Evolutionary conservation across 768 basidiomycete genomes (phyloP), one percentile per base, ranked within the genome.

Genomic region (Tricholomella constricta): DNA sequence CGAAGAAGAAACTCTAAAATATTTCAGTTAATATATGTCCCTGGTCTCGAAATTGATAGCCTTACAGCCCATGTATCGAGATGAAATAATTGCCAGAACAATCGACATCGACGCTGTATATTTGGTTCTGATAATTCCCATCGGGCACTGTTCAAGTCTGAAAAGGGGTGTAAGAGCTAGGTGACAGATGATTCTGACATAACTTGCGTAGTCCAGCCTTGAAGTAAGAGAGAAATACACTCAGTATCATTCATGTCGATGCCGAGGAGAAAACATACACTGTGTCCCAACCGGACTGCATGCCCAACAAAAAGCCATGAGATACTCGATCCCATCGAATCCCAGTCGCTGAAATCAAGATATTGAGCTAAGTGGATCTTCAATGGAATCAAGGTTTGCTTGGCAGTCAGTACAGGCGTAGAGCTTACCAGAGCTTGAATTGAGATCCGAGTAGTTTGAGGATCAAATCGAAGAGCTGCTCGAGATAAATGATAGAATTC

Each of bases 1-100:
- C 87, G 25, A 82, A 76, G 27, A 74, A 73, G 56, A 85, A 83
- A 56, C 84, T 86, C 86, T 89, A 43, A 14, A 23, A 3, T 2
- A 31, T 10, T 52, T 6, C 50, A 29, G 25, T 41, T 36, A 15
- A 14, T 27, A 12, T 47, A 22, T 7, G 19, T 19, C 15, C 23
- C 38, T 8, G 55, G 51, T 17, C 19, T 11, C 19, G 46, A 41
- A 36, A 20, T 10, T 10, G 10, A 23, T 48, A 14, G 26, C 57
- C 70, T 42, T 59, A 89, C 88, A 34, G 79, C 67, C 76, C 80
- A 82, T 0, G 84, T 83, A 59, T 89, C 88, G 25, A 80, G 63
- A 22, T 72, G 58, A 60, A 85, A 88, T n/a, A 89, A 64, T 43
- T 85, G 80, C 85, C 87, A 91, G 62, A 88, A 89, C 10, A 85